Evolutionary conservation across 306 rosid genomes (phyloP).

Genomic region (Dryas octopetala): DNA sequence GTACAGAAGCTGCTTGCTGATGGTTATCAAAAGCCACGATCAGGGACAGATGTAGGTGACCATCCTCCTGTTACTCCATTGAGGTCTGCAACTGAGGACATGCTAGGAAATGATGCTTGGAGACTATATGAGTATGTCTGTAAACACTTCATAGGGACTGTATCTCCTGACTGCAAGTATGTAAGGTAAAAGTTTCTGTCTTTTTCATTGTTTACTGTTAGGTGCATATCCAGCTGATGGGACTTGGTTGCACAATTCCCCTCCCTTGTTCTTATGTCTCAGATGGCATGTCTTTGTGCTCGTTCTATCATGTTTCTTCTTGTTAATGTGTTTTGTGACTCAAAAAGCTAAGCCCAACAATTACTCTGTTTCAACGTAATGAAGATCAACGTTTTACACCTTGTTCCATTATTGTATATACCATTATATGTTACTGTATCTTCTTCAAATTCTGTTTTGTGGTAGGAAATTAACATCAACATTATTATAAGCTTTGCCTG

Average conservation of each 20-base stretch:
- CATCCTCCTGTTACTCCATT: conserved; percentile 99
- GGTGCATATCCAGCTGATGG: neutral
- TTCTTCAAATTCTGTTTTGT: neutral
- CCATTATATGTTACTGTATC: neutral
- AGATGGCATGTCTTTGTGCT: neutral
- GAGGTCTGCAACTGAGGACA: conserved; percentile 75
- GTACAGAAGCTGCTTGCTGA: conserved; percentile 58
- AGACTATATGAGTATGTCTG: conserved; percentile 86
- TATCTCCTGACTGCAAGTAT: conserved; percentile 93
- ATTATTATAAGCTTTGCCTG: neutral
- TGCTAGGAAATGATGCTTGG: conserved; percentile 87
- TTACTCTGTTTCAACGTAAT: neutral
- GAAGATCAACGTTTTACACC: neutral
- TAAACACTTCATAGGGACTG: conserved; percentile 84
- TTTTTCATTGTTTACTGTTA: conserved; percentile 21
- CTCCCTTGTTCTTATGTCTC: neutral
- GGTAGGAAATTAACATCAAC: neutral
- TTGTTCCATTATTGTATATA: neutral
- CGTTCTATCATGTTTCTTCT: neutral
- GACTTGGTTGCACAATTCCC: neutral
- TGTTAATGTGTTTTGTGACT: neutral
- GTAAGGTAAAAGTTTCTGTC: conserved; percentile 46
- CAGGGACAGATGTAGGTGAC: conserved; percentile 87
- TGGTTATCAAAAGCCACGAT: conserved; percentile 74
- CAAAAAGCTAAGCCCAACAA: neutral